Conservation (phyloP, 345 rosid genomes). For the Sisymbrium irio region DNA sequence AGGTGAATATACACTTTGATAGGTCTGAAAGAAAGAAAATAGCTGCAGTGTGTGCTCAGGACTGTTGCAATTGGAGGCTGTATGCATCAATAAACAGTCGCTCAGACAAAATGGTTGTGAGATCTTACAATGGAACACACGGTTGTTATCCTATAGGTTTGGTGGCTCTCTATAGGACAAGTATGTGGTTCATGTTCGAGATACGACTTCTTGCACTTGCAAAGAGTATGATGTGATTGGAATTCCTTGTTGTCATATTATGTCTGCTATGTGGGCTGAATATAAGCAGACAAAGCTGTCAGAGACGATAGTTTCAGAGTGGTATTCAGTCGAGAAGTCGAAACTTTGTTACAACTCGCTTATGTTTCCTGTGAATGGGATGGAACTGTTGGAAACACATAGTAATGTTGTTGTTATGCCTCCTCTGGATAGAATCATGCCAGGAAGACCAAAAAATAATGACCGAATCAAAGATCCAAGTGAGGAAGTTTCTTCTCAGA, state of each 20-base stretch:
- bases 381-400: conserved; percentile 1
- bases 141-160: no score
- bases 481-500: no score
- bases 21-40: no score
- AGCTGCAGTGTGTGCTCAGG: no score
- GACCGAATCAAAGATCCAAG: background rate
- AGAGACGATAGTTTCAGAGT: background rate
- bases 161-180: no score
- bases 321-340: background rate
- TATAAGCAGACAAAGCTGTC: background rate
- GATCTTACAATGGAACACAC: no score
- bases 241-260: background rate
- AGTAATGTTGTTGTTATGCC: conserved; percentile 1
- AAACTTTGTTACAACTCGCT: background rate
- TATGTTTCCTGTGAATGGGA: background rate
- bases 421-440: background rate
- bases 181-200: background rate
- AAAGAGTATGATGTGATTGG: background rate
- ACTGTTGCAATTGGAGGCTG: no score
- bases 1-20: no score
- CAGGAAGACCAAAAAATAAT: background rate
- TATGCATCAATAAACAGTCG: no score
- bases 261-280: background rate
- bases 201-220: background rate
- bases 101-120: no score